phyloP scores from a whole-genome alignment of 495 filamentous ascomycete species.

The Tuber indicum region DNA sequence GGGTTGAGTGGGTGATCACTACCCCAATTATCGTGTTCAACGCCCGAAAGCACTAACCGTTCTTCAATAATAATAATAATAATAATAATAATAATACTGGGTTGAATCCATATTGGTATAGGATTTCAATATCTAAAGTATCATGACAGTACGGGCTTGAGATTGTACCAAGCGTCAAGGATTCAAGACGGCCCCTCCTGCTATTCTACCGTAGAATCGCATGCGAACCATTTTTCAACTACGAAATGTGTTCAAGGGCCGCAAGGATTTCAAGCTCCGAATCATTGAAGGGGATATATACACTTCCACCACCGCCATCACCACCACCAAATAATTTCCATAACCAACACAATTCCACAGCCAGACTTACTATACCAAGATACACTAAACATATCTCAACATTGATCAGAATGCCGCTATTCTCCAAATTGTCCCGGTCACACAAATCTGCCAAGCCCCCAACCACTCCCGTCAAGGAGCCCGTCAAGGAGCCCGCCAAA shows the following conservation, averaged over 20 bases:
- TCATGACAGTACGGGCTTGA: too few species aligned
- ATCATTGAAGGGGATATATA: neutral
- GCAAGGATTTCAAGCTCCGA: neutral
- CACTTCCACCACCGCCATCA: too few species aligned
- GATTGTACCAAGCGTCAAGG: neutral
- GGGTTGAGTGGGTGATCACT: too few species aligned
- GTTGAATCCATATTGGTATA: too few species aligned
- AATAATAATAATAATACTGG: too few species aligned
- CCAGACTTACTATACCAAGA: neutral
- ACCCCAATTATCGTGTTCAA: too few species aligned
- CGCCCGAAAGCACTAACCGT: too few species aligned
- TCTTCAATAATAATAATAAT: too few species aligned
- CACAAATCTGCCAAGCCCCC: neutral
- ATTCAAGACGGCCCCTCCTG: neutral
- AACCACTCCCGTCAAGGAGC: neutral
- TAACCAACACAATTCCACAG: neutral
- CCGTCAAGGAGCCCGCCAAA: neutral
- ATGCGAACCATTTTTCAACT: neutral
- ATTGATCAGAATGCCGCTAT: neutral
- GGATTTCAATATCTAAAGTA: too few species aligned
- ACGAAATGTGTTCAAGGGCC: neutral
- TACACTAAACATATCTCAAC: neutral
- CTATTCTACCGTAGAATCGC: neutral
- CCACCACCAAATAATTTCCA: neutral
- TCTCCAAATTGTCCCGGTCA: neutral